phyloP scores from a whole-genome alignment of 768 basidiomycete species.

The Russula sp. region DNA sequence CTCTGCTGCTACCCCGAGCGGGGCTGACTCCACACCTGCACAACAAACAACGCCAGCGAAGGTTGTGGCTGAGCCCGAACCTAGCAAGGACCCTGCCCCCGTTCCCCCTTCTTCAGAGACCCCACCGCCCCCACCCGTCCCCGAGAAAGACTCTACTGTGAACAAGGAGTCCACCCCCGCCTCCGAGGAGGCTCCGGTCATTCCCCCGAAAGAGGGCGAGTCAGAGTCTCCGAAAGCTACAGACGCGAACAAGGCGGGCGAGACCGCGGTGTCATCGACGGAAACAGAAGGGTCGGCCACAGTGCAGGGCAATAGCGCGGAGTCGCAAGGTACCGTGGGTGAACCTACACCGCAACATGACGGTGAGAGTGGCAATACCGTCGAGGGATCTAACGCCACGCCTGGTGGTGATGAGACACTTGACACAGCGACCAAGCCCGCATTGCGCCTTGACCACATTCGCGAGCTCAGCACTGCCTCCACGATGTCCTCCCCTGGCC shows the following conservation, averaged over 20 bases:
- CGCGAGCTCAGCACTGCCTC: slow-evolving; percentile 10
- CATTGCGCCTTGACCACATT: background rate
- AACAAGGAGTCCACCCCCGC: background rate
- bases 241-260: background rate
- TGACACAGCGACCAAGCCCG: background rate
- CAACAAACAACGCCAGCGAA: background rate
- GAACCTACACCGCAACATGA: background rate
- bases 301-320: background rate
- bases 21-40: background rate
- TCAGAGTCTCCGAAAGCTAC: background rate
- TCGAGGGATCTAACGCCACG: background rate
- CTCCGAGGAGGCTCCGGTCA: background rate
- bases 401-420: background rate
- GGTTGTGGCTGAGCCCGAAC: background rate
- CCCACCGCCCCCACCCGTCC: background rate
- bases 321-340: background rate
- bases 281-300: background rate
- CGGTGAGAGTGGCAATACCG: background rate
- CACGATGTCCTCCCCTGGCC: background rate
- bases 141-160: background rate
- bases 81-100: background rate
- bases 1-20: background rate
- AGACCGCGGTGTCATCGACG: background rate
- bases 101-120: background rate
- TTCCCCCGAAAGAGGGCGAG: background rate